A percentile compares a stretch with the other conserved stretches of the same genome.
Conservation (phyloP, 257 asterid species). For the Solanum paucissectum region DNA sequence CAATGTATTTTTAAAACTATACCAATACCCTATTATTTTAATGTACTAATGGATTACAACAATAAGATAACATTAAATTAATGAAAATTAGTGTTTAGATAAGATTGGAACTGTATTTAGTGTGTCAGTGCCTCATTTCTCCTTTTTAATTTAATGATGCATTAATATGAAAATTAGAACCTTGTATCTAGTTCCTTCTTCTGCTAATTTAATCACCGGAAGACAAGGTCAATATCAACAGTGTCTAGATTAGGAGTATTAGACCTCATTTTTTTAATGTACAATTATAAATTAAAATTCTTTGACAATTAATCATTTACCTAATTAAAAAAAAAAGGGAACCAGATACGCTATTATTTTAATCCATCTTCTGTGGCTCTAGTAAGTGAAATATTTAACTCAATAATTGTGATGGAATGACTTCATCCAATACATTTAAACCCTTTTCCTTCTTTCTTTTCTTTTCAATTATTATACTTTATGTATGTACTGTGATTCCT, state of each 20-base stretch:
- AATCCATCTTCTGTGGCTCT: not conserved
- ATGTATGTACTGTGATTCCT: not conserved
- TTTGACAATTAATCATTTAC: not conserved
- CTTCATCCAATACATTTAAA: not conserved
- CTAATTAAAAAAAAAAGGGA: not conserved
- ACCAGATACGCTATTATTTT: not conserved
- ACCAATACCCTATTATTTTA: not conserved
- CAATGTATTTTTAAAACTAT: not conserved
- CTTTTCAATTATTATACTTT: not conserved
- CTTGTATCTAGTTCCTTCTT: not conserved
- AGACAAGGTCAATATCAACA: not conserved
- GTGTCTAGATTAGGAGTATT: not conserved
- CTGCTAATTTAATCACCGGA: not conserved
- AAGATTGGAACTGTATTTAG: not conserved
- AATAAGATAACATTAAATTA: not conserved
- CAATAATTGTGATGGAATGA: not conserved
- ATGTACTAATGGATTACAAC: not conserved
- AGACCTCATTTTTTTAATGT: not conserved
- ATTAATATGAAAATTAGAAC: not conserved
- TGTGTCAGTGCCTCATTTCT: not conserved
- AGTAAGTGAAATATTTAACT: not conserved
- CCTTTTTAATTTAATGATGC: not conserved
- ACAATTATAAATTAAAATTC: not conserved
- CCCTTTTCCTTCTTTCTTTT: not conserved
- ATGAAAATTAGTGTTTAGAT: not conserved